These are phyloP conservation scores for Corchorus capsularis DNA, from an alignment of 345 rosid genomes.

Conservation along the genomic window DNA sequence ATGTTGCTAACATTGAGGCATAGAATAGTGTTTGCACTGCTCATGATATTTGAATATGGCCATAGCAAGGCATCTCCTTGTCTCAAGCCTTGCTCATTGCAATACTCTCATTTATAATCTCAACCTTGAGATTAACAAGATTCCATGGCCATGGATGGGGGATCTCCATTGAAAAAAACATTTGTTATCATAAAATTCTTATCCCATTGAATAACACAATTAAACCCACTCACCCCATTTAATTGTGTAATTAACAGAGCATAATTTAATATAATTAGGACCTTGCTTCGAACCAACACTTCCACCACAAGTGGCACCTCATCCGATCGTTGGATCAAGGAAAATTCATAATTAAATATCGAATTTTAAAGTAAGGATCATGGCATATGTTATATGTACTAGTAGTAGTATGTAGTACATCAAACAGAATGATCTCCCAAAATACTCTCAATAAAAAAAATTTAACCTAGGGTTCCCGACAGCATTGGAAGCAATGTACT, in stretches of 20 bases:
- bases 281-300: background rate
- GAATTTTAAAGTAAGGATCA: too few relatives aligned
- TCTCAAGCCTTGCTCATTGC: conserved; percentile 18
- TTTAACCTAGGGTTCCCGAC: conserved; percentile 40
- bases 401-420: too few relatives aligned
- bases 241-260: background rate
- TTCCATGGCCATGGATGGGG: conserved; percentile 14
- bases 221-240: background rate
- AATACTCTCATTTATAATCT: conserved; percentile 11
- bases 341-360: background rate
- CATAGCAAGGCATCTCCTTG: conserved; percentile 10
- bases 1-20: background rate
- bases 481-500: conserved; percentile 41
- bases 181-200: conserved; percentile 18
- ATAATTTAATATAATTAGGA: background rate
- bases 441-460: background rate
- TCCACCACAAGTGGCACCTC: background rate
- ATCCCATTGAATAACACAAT: conserved; percentile 12
- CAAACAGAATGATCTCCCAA: background rate
- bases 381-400: too few relatives aligned
- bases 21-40: background rate
- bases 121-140: conserved; percentile 39
- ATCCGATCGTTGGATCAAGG: conserved; percentile 4
- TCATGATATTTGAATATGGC: background rate
- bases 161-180: conserved; percentile 29